Evolutionary conservation across 2,329 filamentous ascomycete species (phyloP).

Genomic region (Thelonectria blattea): DNA sequence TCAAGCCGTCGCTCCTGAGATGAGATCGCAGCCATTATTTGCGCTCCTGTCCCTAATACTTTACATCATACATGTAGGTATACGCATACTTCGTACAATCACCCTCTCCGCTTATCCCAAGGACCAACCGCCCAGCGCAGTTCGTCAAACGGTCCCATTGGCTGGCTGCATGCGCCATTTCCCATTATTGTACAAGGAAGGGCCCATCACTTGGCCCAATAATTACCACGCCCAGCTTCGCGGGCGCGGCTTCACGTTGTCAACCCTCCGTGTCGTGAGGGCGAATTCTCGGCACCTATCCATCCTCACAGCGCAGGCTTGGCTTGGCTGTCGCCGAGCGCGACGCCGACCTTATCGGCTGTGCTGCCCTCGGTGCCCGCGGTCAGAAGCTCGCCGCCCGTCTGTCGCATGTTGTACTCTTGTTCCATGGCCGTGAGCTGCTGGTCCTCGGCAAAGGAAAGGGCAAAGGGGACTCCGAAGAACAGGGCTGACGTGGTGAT

Average conservation of each 20-base stretch:
- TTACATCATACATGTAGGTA: constrained; percentile 38
- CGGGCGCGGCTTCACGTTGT: constrained; percentile 24
- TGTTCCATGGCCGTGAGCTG: constrained; percentile 97
- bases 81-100: constrained; percentile 24
- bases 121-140: constrained; percentile 27
- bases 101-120: constrained; percentile 25
- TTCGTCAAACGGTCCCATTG: constrained; percentile 32
- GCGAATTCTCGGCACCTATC: constrained; percentile 12
- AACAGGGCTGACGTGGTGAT: constrained; percentile 88
- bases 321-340: constrained; percentile 53
- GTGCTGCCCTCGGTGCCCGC: constrained; percentile 53
- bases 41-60: constrained; percentile 32
- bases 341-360: constrained; percentile 56
- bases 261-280: constrained; percentile 17
- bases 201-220: constrained; percentile 29
- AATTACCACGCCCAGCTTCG: constrained; percentile 29
- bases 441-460: constrained; percentile 95
- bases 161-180: constrained; percentile 37
- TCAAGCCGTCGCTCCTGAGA: constrained; percentile 37
- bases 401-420: constrained; percentile 94
- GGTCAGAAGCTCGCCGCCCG: constrained; percentile 74
- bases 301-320: constrained; percentile 58
- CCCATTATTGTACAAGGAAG: constrained; percentile 39
- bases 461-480: constrained; percentile 89
- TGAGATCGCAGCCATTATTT: constrained; percentile 40